Evolutionary conservation across 1,139 yeast genomes (phyloP), one percentile per base, ranked within the genome.

Genomic region (Hyphopichia wangnamkhiaoensis): DNA sequence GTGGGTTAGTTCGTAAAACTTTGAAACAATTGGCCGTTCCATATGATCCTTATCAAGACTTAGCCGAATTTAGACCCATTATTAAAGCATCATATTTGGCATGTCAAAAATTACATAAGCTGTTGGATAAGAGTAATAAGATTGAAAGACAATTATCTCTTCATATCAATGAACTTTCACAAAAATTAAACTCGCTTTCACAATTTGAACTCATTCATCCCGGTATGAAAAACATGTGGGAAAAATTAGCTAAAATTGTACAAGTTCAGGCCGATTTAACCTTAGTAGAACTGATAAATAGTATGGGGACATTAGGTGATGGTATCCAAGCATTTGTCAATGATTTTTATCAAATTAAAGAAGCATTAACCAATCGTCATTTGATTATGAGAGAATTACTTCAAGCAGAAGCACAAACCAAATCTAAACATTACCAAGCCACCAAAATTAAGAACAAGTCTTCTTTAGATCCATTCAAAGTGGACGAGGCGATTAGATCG

Each of bases 11-110:
- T 45, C 77, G 98, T 37, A 87, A 86, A 58, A 91, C 98, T 2
- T 73, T 93, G 54, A 93, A 93, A 58, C 98, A 93, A 58, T 75
- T 91, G 40, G 84, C 88, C 21, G 88, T 94, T 1, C 98, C 98
- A 0, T 87, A 84, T 52, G 98, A 94, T 61, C 94, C 89, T 35
- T 84, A 81, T 37, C 74, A 76, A 30, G 94, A 84, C 43, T 73
- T 93, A 44, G 93, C 94, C 1, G 84, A 79, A 37, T 88, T 91
- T 59, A 71, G 98, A 44, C 98, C 98, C 1, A 56, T 84, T 51
- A 82, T 91, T 32, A 93, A 94, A 60, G 76, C 83, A 12, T 74
- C 87, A n/a, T 87, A 89, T 56, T 69, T 82, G 40, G 63, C 65
- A 20, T 67, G 84, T 5, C 80, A 76, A 45, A 84, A 80, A 37